Conservation (phyloP, 805 yeast genomes). For the Starmerella bombi region DNA sequence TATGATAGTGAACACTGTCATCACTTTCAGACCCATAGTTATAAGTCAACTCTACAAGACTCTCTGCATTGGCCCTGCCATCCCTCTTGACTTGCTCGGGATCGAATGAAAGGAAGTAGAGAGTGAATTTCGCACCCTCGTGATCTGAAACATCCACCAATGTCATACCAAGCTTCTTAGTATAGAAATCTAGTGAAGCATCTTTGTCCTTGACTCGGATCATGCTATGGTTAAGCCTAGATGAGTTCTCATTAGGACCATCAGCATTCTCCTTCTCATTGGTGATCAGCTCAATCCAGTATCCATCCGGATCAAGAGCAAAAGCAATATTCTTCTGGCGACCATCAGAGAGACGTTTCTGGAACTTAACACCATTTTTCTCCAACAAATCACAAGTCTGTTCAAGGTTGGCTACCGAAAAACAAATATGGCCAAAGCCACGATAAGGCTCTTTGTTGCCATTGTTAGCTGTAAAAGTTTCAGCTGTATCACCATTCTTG, state of each 20-base stretch:
- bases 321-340: slow-evolving; percentile 89
- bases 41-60: slow-evolving; percentile 78
- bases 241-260: slow-evolving; percentile 22
- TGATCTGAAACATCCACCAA: slow-evolving; percentile 43
- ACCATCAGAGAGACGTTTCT: slow-evolving; percentile 78
- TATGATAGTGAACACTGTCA: slow-evolving; percentile 60
- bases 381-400: slow-evolving; percentile 47
- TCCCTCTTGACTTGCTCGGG: slow-evolving; percentile 31
- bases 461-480: slow-evolving; percentile 49
- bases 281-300: slow-evolving; percentile 86
- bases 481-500: slow-evolving; percentile 48
- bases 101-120: slow-evolving; percentile 74
- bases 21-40: slow-evolving; percentile 92
- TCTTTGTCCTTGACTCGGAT: slow-evolving; percentile 78
- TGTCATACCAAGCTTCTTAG: slow-evolving; percentile 68
- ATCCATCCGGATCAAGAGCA: slow-evolving; percentile 89
- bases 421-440: slow-evolving; percentile 90
- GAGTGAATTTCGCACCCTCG: slow-evolving; percentile 63
- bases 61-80: slow-evolving; percentile 38
- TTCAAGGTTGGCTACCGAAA: slow-evolving; percentile 69
- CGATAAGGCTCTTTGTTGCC: slow-evolving; percentile 77
- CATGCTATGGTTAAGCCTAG: slow-evolving; percentile 79
- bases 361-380: slow-evolving; percentile 52
- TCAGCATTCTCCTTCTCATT: slow-evolving; percentile 27
- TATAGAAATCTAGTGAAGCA: slow-evolving; percentile 64